phyloP scores from a whole-genome alignment of 805 yeast species.

The Tetrapisispora pingtungensis region DNA sequence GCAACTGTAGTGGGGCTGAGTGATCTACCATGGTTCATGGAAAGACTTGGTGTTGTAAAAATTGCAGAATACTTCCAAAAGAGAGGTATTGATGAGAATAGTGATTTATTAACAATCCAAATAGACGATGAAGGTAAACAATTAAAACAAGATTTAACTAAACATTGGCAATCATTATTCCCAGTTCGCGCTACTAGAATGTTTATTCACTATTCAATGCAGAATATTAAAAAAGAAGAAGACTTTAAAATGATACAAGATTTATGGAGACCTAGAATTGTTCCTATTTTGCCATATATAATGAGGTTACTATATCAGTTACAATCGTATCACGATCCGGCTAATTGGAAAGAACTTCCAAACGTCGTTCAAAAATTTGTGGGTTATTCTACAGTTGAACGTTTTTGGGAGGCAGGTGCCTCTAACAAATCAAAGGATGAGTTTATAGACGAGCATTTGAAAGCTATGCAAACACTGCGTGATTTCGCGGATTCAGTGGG shows the following conservation, averaged over 20 bases:
- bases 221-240: slow-evolving; percentile 68
- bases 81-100: slow-evolving; percentile 67
- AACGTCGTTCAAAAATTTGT: slow-evolving; percentile 86
- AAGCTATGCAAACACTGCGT: slow-evolving; percentile 85
- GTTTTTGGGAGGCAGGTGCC: slow-evolving; percentile 98
- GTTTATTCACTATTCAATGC: slow-evolving; percentile 90
- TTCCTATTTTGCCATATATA: slow-evolving; percentile 85
- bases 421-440: slow-evolving; percentile 89
- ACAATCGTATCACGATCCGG: slow-evolving; percentile 90
- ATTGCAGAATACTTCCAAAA: slow-evolving; percentile 84
- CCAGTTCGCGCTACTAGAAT: slow-evolving; percentile 94
- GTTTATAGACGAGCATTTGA: slow-evolving; percentile 86
- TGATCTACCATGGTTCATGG: slow-evolving; percentile 97
- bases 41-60: slow-evolving; percentile 84
- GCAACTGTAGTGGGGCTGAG: slow-evolving; percentile 80
- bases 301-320: slow-evolving; percentile 80
- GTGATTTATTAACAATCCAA: slow-evolving; percentile 63
- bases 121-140: slow-evolving; percentile 85
- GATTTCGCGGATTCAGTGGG: slow-evolving; percentile 98
- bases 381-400: slow-evolving; percentile 76
- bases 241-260: slow-evolving; percentile 57
- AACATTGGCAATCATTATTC: slow-evolving; percentile 88
- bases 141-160: slow-evolving; percentile 68
- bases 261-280: slow-evolving; percentile 89
- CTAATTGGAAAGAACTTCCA: slow-evolving; percentile 82